Percentiles rank a stretch among this genome's conserved stretches.
Evolutionary conservation across 768 basidiomycete genomes (phyloP).

Genomic region (Galerina marginata): DNA sequence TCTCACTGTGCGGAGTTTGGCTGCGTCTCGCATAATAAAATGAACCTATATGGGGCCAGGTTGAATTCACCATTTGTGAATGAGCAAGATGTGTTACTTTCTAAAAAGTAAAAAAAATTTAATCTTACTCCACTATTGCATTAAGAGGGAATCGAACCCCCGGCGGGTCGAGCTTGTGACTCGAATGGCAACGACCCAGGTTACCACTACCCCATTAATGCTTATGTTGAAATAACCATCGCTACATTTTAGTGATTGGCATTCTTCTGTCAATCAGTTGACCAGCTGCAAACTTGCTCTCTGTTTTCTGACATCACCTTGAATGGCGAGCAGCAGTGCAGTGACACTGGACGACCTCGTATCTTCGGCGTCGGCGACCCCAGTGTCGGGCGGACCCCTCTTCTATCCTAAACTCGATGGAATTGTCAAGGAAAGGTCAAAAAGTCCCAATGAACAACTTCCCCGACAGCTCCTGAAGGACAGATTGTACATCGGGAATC

Average conservation of each 20-base stretch:
- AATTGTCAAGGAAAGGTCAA: neutral
- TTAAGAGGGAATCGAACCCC: constrained; percentile 90
- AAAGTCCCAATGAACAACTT: constrained; percentile 11
- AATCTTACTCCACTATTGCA: too few relatives aligned
- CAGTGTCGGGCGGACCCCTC: constrained; percentile 22
- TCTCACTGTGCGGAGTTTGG: too few relatives aligned
- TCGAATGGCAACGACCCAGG: constrained; percentile 23
- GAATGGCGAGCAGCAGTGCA: constrained; percentile 25
- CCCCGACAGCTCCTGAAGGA: constrained; percentile 59
- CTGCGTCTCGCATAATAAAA: neutral
- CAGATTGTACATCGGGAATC: constrained; percentile 88
- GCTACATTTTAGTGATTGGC: neutral
- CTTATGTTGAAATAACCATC: neutral
- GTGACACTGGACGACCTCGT: constrained; percentile 26
- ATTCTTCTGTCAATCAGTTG: too few relatives aligned
- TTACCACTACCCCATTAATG: constrained; percentile 25
- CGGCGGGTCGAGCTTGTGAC: constrained; percentile 69
- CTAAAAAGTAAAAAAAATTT: too few relatives aligned
- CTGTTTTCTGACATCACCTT: neutral
- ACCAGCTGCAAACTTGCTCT: neutral
- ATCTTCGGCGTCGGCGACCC: constrained; percentile 1
- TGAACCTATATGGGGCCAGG: neutral
- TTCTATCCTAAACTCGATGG: constrained; percentile 21
- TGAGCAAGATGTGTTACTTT: too few relatives aligned
- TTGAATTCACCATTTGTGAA: too few relatives aligned